phyloP scores from a whole-genome alignment of 1,284 basidiomycete species.

The Moniliella sp. region DNA sequence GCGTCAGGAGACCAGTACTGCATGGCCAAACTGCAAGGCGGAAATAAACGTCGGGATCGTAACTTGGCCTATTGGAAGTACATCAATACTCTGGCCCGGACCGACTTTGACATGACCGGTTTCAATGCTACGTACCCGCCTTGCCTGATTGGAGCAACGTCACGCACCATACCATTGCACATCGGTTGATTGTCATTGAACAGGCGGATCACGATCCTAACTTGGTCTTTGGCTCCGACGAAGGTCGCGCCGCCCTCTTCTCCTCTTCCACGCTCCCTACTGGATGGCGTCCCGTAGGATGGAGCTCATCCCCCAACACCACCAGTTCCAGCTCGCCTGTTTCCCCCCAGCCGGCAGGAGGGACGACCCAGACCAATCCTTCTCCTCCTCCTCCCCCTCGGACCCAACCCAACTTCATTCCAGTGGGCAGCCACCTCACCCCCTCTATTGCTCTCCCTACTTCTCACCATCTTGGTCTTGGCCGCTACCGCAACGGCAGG shows the following conservation, averaged over 20 bases:
- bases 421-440: no score
- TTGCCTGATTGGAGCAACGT: slow-evolving; percentile 21
- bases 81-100: slow-evolving; percentile 20
- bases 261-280: background rate
- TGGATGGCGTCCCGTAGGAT: background rate
- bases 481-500: no score
- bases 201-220: slow-evolving; percentile 17
- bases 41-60: slow-evolving; percentile 15
- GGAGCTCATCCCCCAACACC: no score
- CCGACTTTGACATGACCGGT: slow-evolving; percentile 12
- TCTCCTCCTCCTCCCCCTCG: no score
- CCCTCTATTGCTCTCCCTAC: no score
- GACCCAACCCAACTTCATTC: no score
- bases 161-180: slow-evolving; percentile 5
- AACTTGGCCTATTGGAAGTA: slow-evolving; percentile 30
- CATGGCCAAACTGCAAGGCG: slow-evolving; percentile 27
- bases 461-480: no score
- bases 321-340: no score
- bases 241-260: background rate
- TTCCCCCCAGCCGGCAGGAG: no score
- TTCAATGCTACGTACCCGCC: background rate
- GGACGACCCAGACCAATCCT: no score
- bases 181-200: slow-evolving; percentile 16
- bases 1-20: slow-evolving; percentile 23
- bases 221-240: slow-evolving; percentile 7